Evolutionary conservation across 2,329 filamentous ascomycete species (phyloP), one percentile per base, ranked within the genome.

Genomic region (Eutypella sp.): DNA sequence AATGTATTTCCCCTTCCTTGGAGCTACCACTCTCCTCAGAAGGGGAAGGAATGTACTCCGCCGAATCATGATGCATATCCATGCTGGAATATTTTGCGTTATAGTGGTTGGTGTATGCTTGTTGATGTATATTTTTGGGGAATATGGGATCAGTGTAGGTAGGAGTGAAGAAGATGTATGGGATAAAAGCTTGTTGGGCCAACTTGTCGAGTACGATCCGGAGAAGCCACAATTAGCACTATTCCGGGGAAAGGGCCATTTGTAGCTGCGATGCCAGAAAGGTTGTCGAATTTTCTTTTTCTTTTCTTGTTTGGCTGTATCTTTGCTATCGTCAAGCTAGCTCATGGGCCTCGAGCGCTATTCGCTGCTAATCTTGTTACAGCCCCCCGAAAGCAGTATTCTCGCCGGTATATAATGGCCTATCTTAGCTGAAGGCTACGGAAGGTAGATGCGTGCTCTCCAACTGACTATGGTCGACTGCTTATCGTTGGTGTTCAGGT

Each of bases 251-350:
- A 59, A 57, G 65, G 60, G 61, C 63, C 64, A 65, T 67, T n/a
- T 61, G 68, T 65, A 72, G 65, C 61, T 65, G 64, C 63, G 58
- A 63, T 67, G 63, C 64, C 66, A 71, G 62, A 65, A 70, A 65
- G 65, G 66, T 67, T 67, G 69, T 69, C 69, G 69, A 67, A 67
- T 66, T 64, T 63, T 67, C 58, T 60, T 61, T 51, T 63, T 51
- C 41, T 46, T 51, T 37, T 62, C 58, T 68, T 70, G 65, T 71
- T 67, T 20, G 58, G 53, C 58, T 51, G 55, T 56, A 50, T 59
- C 73, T 84, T 79, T 85, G 83, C 84, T 87, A 87, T 82, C 82
- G 78, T 82, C 78, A 80, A 81, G 80, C 82, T 87, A 86, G 79
- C 78, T 80, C 79, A 76, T 81, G 72, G n/a, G 71, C 71, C 69